Evolutionary conservation across 179 eudicot genomes (phyloP).

Genomic region (Camellia oleifera): DNA sequence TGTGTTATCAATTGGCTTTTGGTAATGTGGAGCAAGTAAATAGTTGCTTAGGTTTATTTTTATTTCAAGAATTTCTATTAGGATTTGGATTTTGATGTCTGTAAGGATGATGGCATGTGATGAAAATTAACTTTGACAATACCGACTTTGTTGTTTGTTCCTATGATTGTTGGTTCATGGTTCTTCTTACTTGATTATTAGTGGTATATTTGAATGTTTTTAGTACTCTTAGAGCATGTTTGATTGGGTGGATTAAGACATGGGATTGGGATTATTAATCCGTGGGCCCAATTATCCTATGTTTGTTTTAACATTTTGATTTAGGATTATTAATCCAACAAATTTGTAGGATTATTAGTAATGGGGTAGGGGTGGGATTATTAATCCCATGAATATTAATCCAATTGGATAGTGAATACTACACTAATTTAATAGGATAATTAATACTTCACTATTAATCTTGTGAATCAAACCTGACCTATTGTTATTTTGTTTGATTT

Average conservation of each 20-base stretch:
- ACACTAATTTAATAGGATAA: too few relatives aligned
- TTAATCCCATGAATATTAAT: too few relatives aligned
- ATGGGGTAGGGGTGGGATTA: too few relatives aligned
- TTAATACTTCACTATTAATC: too few relatives aligned
- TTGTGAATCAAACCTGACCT: too few relatives aligned
- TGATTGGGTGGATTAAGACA: too few relatives aligned
- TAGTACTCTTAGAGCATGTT: background rate
- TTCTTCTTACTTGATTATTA: background rate
- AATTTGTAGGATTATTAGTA: too few relatives aligned
- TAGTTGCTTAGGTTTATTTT: background rate
- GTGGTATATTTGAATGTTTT: background rate
- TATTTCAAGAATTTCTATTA: background rate
- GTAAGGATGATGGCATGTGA: slow-evolving; percentile 19
- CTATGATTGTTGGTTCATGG: background rate
- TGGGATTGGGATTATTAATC: too few relatives aligned
- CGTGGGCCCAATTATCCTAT: too few relatives aligned
- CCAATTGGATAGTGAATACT: too few relatives aligned
- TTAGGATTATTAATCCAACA: too few relatives aligned
- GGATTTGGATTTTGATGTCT: slow-evolving; percentile 11
- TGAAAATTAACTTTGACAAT: slow-evolving; percentile 4
- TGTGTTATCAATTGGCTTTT: slow-evolving; percentile 14
- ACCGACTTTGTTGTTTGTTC: slow-evolving; percentile 9
- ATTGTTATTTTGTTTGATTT: background rate
- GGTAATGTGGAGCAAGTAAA: slow-evolving; percentile 4
- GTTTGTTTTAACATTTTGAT: too few relatives aligned